Base-by-base conservation (phyloP, 805 yeast species). In the Candida orba region DNA sequence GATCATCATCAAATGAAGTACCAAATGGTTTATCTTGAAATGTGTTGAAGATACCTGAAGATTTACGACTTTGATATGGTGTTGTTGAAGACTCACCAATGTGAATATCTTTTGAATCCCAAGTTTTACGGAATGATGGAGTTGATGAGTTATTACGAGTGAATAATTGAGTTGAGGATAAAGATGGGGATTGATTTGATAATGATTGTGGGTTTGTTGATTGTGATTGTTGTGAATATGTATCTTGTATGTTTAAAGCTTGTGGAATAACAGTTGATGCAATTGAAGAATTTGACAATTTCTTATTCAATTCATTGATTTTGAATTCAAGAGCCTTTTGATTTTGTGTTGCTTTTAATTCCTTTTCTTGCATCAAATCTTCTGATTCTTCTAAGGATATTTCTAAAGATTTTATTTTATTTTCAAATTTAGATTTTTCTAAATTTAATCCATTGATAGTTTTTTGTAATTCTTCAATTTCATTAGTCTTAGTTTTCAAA, bases 1-100 rank as follows among this genome's bases (percentile, higher is more conserved):
- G 49, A 15, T 50, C 50, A 31, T 36, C 39, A 27, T 42, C 50
- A n/a, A 39, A 24, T n/a, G 44, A 25, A 6, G 23, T n/a, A 4
- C n/a, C 45, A 22, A 48, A 49, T 36, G 50, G 52, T 7, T 41
- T 52, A 17, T 36, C 39, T n/a, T 20, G 23, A 8, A 17, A 9
- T 27, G 18, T 27, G 24, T 17, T 29, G 20, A 34, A 44, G 9
- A 42, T 9, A 6, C 36, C 38, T 8, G 58, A 54, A 10, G 56
- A 20, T 47, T 58, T 58, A 10, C 60, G 48, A 41, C 57, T 52
- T 24, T 52, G 57, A n/a, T 62, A 55, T 8, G 78, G 78, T 0
- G 80, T 72, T 4, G 54, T 57, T 6, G 78, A 69, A 1, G 78
- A 67, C 50, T 76, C 78, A 7, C 77, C 78, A 41, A 73, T 51